These are phyloP conservation scores for Immersiporthe knoxdaviesiana DNA, from an alignment of 2,329 filamentous ascomycete genomes.

Conservation along the genomic window DNA sequence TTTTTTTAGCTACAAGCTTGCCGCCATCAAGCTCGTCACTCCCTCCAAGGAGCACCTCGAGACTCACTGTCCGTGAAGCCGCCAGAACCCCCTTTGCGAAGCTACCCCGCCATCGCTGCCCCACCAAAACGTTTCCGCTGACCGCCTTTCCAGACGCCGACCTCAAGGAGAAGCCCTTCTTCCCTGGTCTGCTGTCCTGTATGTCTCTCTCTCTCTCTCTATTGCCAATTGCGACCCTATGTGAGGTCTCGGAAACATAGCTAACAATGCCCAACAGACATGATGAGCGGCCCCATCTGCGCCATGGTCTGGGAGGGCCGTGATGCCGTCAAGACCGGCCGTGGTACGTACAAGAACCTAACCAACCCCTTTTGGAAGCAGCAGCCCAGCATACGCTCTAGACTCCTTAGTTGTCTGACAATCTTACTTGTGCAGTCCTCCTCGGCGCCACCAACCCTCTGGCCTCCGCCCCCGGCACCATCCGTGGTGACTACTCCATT, in stretches of 20 bases:
- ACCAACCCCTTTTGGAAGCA: background rate
- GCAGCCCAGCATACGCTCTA: background rate
- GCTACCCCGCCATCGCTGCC: constrained; percentile 27
- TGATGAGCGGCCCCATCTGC: constrained; percentile 93
- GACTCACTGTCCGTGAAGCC: constrained; percentile 74
- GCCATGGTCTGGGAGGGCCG: constrained; percentile 99
- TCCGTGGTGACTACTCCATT: constrained; percentile 91
- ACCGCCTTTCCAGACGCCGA: constrained; percentile 68
- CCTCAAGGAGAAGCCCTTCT: constrained; percentile 94
- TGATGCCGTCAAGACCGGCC: constrained; percentile 98
- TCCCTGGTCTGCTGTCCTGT: constrained; percentile 91
- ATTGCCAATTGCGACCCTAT: background rate
- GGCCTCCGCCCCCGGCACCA: constrained; percentile 92
- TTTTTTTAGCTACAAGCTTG: constrained; percentile 85
- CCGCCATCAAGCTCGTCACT: constrained; percentile 91
- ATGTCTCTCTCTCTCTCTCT: constrained; percentile 66
- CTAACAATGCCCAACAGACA: constrained; percentile 64
- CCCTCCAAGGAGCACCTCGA: constrained; percentile 95
- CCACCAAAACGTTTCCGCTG: constrained; percentile 33
- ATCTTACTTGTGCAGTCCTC: constrained; percentile 59
- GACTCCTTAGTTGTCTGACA: too few species aligned
- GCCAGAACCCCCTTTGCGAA: constrained; percentile 15
- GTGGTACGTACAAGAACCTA: constrained; percentile 59
- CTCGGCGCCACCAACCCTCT: constrained; percentile 99
- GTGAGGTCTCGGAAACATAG: background rate